Base-by-base conservation (phyloP, 371 early-diverging fungal genomes). In the Syncephalastrum racemosum region DNA sequence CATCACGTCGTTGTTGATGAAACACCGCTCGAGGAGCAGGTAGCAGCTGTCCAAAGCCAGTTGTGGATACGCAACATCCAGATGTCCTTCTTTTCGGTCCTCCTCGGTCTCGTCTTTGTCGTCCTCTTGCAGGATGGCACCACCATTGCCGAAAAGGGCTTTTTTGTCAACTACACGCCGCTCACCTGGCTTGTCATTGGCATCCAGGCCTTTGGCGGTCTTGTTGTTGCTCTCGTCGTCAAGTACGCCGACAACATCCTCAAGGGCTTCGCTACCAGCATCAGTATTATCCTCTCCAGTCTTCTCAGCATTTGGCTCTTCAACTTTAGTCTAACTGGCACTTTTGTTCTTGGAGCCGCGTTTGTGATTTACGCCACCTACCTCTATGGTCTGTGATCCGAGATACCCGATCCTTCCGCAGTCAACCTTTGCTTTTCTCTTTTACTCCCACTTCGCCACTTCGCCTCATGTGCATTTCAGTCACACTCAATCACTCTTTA, bases 171-270 rank as follows among this genome's bases (percentile, higher is more conserved):
- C 23, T 97, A 97, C 71, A 91, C 77, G 27, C 41, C 52, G 14
- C 81, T 91, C 73, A 91, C 95, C 1, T 82, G 82, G 70, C 68
- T 68, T 4, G 95, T 93, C 6, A 95, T 97, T 56, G 62, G 75
- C 4, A 88, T 86, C 60, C 97, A 96, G 72, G 94, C 98, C 0
- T 63, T 88, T 4, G 98, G 98, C 41, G 98, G 98, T 1, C 70
- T 97, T 16, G 85, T 97, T 56, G 98, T 97, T 2, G 95, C 95
- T 0, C 62, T 97, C 8, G 97, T 97, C 0, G 96, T 97, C 50
- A 93, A 94, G 75, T 93, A 95, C 65, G 97, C 98, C 0, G 97
- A 96, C 68, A 96, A 96, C 64, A 97, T 97, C 56, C 82, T 97
- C 50, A 97, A 97, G 71, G 95, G 96, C 7, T 93, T 93, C 71